Base-by-base conservation (phyloP, 345 rosid genomes). In the Nasturtium officinale region DNA sequence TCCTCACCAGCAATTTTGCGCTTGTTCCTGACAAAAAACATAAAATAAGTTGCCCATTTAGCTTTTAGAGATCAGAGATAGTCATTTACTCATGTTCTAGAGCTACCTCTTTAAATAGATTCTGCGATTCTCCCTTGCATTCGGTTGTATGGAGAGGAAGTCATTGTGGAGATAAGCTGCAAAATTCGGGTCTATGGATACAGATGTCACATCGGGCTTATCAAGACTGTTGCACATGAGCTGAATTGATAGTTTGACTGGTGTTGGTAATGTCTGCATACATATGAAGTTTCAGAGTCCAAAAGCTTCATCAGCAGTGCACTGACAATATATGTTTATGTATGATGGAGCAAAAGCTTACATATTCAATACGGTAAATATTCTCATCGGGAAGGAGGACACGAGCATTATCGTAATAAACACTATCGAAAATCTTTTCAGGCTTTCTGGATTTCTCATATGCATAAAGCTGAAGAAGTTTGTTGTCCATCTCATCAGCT, bases 301-400 rank as follows among this genome's bases (percentile, higher is more conserved):
- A 47, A 48, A 65, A 32, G 47, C 46, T 20, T 65, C 15, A 65
- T 65, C 32, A 50, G 32, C 15, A 21, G 59, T 65, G 47, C 9
- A 33, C 1, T 21, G 9, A 55, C 32, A 67, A 71, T 54, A 37
- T 16, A 51, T 23, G 58, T 10, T 67, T 3, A 35, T 5, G 17
- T 33, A 38, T 25, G 46, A 17, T 53, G 51, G 52, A 32, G 9
- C 20, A 48, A 63, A 74, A n/a, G 79, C 98, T 43, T 85, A 92
- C 98, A 81, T 93, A 87, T 88, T 90, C 90, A 69, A 90, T 80
- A 45, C 92, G 96, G 63, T 90, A 92, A 65, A 92, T 86, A 29
- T 82, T 89, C 76, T 92, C 93, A 47, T 90, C 93, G 12, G 87
- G 90, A 46, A 90, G 90, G 59, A 90, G 89, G 46, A 90, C 87